These are phyloP conservation scores for Mycogone perniciosa DNA, from an alignment of 2,329 filamentous ascomycete species.

Conservation along the genomic window DNA sequence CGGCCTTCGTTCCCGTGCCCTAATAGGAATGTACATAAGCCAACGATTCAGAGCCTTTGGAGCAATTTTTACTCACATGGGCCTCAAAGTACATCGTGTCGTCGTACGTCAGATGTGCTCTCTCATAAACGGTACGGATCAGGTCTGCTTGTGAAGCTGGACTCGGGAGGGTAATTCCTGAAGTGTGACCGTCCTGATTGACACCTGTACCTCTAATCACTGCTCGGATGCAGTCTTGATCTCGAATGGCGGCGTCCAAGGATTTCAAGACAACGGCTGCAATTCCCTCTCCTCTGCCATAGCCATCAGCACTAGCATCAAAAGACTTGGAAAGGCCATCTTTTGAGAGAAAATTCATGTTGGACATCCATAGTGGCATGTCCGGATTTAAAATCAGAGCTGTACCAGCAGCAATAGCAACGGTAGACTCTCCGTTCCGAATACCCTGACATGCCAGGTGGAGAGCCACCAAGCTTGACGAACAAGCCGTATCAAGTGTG, in stretches of 20 bases:
- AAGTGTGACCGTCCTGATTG: constrained; percentile 37
- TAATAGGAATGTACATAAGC: not conserved
- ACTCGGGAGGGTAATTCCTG: constrained; percentile 30
- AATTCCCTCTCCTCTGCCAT: constrained; percentile 35
- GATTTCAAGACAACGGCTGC: constrained; percentile 39
- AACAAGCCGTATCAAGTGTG: constrained; percentile 30
- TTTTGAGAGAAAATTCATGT: not conserved
- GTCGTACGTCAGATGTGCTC: not conserved
- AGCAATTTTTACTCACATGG: not conserved
- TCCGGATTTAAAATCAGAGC: not conserved
- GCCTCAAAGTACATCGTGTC: constrained; percentile 1
- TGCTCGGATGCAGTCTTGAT: constrained; percentile 33
- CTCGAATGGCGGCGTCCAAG: constrained; percentile 34
- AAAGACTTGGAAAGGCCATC: constrained; percentile 17
- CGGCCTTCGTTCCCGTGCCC: constrained; percentile 15
- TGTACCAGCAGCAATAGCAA: constrained; percentile 14
- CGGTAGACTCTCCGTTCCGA: constrained; percentile 21
- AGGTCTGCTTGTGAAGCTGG: constrained; percentile 16
- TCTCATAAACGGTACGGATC: constrained; percentile 14
- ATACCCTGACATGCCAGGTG: constrained; percentile 21
- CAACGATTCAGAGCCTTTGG: constrained; percentile 9
- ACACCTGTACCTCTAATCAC: constrained; percentile 29
- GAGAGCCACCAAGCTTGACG: constrained; percentile 23
- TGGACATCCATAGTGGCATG: not conserved
- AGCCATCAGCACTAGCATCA: constrained; percentile 40